These are phyloP conservation scores for Canariomyces notabilis DNA, from an alignment of 2,329 filamentous ascomycete species.

Conservation along the genomic window DNA sequence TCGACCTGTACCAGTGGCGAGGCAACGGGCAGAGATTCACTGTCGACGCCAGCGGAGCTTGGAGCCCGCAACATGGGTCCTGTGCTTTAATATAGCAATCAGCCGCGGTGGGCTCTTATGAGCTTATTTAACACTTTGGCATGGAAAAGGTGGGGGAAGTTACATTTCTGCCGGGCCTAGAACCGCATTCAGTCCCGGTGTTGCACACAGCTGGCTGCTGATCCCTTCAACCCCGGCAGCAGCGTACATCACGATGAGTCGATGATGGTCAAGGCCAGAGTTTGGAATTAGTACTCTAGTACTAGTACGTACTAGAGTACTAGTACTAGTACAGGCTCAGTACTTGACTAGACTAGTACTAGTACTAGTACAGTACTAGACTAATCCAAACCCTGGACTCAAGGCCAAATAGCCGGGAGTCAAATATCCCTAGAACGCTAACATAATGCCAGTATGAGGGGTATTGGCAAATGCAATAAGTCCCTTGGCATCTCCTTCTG, in stretches of 20 bases:
- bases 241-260: background rate
- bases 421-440: background rate
- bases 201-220: background rate
- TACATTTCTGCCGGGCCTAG: background rate
- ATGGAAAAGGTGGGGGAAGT: background rate
- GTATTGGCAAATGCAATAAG: background rate
- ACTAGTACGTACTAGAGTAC: too few species aligned
- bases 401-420: background rate
- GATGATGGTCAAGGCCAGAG: too few species aligned
- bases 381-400: background rate
- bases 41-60: background rate
- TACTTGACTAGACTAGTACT: too few species aligned
- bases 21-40: background rate
- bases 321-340: too few species aligned
- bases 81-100: background rate
- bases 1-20: background rate
- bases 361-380: too few species aligned
- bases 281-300: too few species aligned
- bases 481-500: background rate
- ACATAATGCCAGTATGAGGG: background rate
- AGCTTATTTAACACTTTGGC: background rate
- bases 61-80: background rate
- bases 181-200: background rate
- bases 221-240: background rate
- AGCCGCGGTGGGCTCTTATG: background rate